These are phyloP conservation scores for Magnaporthales sp. DNA, from an alignment of 2,329 filamentous ascomycete genomes.

Conservation along the genomic window DNA sequence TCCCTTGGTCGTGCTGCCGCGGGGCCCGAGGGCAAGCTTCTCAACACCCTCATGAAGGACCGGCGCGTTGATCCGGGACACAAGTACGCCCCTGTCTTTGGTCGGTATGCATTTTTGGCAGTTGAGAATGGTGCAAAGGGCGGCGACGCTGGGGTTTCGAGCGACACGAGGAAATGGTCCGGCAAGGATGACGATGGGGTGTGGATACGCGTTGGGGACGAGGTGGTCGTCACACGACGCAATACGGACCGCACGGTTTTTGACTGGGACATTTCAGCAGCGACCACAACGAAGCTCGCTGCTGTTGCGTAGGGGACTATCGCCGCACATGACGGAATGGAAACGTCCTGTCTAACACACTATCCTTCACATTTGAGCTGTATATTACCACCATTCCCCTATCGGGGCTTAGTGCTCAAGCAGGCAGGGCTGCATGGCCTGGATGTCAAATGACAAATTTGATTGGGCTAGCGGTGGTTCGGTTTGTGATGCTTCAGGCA, in stretches of 20 bases:
- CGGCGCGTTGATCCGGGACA: background rate
- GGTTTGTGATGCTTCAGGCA: too few relatives aligned
- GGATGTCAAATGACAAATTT: too few relatives aligned
- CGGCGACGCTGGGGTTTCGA: too few relatives aligned
- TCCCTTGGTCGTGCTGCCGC: conserved; percentile 48
- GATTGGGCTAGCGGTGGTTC: too few relatives aligned
- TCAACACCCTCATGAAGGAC: background rate
- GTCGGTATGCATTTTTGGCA: background rate
- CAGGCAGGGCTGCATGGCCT: too few relatives aligned
- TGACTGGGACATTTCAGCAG: background rate
- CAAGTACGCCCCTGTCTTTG: background rate
- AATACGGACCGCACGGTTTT: background rate
- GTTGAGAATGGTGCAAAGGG: background rate
- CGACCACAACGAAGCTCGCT: background rate
- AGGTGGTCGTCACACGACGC: background rate
- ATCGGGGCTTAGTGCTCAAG: too few relatives aligned
- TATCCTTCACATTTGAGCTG: too few relatives aligned
- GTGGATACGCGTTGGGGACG: background rate
- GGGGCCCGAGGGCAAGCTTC: conserved; percentile 19
- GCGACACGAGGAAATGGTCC: too few relatives aligned
- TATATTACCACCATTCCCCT: too few relatives aligned
- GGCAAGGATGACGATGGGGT: background rate
- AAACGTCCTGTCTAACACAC: too few relatives aligned
- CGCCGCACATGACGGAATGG: too few relatives aligned
- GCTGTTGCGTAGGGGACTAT: background rate